phyloP scores from a whole-genome alignment of 2,329 filamentous ascomycete genomes.

The Elsinoe batatas region DNA sequence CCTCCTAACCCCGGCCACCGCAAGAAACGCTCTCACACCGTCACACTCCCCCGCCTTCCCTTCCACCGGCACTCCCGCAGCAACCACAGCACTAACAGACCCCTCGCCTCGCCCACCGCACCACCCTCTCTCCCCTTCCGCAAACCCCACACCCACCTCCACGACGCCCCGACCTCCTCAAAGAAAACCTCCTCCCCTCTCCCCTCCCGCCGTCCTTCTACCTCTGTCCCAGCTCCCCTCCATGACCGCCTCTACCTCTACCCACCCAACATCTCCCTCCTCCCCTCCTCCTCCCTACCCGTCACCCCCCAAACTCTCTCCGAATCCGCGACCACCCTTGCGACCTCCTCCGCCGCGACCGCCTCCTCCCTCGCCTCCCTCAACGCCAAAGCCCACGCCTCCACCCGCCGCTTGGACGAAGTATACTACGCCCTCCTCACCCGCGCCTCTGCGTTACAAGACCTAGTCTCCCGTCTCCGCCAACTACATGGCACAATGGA shows the following conservation, averaged over 20 bases:
- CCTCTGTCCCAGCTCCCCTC: neutral
- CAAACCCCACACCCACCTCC: neutral
- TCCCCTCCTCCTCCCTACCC: neutral
- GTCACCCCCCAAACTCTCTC: neutral
- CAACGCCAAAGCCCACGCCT: slow-evolving; percentile 49
- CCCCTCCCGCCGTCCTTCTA: neutral
- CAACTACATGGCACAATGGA: slow-evolving; percentile 55
- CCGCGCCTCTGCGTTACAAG: slow-evolving; percentile 54
- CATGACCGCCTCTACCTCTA: neutral
- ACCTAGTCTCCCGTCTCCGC: slow-evolving; percentile 54
- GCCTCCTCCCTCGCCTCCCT: slow-evolving; percentile 37
- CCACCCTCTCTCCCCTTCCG: neutral
- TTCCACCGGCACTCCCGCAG: neutral
- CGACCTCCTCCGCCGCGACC: slow-evolving; percentile 27
- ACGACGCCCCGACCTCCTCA: neutral
- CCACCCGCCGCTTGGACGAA: slow-evolving; percentile 59
- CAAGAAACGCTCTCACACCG: neutral
- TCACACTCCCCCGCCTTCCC: neutral
- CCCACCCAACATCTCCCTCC: neutral
- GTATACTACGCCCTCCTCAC: slow-evolving; percentile 66
- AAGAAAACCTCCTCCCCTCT: neutral
- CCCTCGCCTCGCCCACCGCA: neutral
- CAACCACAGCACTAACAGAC: neutral
- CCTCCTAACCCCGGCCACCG: neutral
- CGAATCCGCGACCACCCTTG: neutral